phyloP scores from a whole-genome alignment of 2,329 filamentous ascomycete species.

The Conoideocrella luteorostrata region DNA sequence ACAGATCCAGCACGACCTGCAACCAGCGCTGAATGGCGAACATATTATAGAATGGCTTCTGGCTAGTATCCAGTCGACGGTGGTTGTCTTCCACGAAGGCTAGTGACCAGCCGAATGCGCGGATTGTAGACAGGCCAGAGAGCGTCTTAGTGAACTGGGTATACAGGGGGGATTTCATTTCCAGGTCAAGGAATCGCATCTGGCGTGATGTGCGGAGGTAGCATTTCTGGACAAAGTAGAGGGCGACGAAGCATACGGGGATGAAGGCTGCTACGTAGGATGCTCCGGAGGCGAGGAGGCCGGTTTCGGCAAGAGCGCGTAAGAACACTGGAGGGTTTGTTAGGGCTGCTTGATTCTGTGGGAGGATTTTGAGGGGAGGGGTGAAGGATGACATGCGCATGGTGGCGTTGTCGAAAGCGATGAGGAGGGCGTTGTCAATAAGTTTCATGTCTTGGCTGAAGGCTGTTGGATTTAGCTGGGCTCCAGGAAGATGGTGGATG shows the following conservation, averaged over 20 bases:
- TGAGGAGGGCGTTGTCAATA: conserved; percentile 23
- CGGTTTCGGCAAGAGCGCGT: conserved; percentile 14
- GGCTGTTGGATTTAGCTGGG: conserved; percentile 3
- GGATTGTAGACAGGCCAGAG: conserved; percentile 39
- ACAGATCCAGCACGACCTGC: conserved; percentile 39
- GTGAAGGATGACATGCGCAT: conserved; percentile 20
- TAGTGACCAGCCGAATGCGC: conserved; percentile 41
- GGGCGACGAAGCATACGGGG: conserved; percentile 31
- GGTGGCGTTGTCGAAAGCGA: conserved; percentile 22
- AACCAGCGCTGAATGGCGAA: conserved; percentile 44
- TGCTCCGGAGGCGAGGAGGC: conserved; percentile 18
- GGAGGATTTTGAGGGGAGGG: conserved; percentile 4
- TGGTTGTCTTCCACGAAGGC: conserved; percentile 28
- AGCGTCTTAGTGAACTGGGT: conserved; percentile 45
- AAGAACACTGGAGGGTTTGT: conserved; percentile 13
- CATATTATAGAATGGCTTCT: conserved; percentile 43
- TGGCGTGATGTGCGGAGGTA: conserved; percentile 48
- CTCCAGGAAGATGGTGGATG: not conserved
- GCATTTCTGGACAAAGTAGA: conserved; percentile 40
- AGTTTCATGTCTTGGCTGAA: conserved; percentile 37
- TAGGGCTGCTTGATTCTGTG: not conserved
- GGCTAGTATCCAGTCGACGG: conserved; percentile 33
- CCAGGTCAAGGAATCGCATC: conserved; percentile 44
- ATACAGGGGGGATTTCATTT: conserved; percentile 42
- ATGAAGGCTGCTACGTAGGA: conserved; percentile 30